Evolutionary conservation across 2,329 filamentous ascomycete genomes (phyloP).

Genomic region (Xylaria sp.): DNA sequence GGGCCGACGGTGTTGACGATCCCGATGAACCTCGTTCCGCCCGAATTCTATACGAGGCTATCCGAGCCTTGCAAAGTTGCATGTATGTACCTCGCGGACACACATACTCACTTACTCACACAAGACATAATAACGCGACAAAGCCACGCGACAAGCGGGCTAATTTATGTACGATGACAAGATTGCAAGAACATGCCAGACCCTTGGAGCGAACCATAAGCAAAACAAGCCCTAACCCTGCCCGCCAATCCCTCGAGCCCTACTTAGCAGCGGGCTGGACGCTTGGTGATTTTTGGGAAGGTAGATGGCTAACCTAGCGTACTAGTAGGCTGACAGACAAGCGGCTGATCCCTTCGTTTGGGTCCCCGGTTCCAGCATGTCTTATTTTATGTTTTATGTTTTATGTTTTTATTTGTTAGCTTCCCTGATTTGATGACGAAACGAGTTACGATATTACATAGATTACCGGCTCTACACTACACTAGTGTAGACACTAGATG

Average conservation of each 20-base stretch:
- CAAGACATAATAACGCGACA: constrained; percentile 15
- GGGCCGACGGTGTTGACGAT: constrained; percentile 11
- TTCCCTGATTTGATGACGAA: constrained; percentile 27
- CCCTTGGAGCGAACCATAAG: constrained; percentile 26
- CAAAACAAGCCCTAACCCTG: constrained; percentile 30
- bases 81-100: too few relatives aligned
- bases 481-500: not conserved
- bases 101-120: not conserved
- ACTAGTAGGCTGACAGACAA: constrained; percentile 26
- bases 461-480: constrained; percentile 20
- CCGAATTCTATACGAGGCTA: not conserved
- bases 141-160: constrained; percentile 35
- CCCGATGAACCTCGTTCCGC: constrained; percentile 16
- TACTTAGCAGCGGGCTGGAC: not conserved
- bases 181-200: constrained; percentile 32
- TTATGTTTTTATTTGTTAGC: not conserved
- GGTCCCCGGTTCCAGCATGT: constrained; percentile 5
- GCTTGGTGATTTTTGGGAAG: constrained; percentile 34
- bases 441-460: constrained; percentile 5
- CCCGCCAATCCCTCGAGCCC: constrained; percentile 22
- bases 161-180: constrained; percentile 28
- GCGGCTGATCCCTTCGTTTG: constrained; percentile 35
- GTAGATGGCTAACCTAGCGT: constrained; percentile 1
- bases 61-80: not conserved
- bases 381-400: not conserved